Conservation (phyloP, 345 rosid species). For the Citrus glauca region DNA sequence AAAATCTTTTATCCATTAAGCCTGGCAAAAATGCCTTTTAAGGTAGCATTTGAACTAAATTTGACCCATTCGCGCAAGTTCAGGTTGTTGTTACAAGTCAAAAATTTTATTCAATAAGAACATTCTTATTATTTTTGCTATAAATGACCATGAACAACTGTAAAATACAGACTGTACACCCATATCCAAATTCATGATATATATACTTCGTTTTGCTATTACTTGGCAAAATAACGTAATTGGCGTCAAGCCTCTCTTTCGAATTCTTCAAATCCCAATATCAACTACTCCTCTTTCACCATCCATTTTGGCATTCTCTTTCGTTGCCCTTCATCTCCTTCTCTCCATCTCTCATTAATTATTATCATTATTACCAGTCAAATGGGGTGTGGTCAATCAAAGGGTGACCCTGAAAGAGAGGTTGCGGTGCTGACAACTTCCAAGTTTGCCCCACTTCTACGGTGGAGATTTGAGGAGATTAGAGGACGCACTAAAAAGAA, state of each 20-base stretch:
- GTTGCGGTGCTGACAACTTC: background rate
- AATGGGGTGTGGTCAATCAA: slow-evolving; percentile 32
- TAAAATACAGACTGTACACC: background rate
- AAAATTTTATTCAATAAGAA: background rate
- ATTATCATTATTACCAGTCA: background rate
- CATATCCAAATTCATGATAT: too few species aligned
- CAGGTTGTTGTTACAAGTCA: background rate
- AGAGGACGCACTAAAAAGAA: background rate
- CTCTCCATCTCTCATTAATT: background rate
- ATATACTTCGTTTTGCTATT: too few species aligned
- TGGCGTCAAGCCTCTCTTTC: background rate
- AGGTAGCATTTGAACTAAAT: too few species aligned
- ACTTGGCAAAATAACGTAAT: background rate
- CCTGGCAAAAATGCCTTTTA: background rate
- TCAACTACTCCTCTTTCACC: background rate
- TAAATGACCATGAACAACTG: background rate
- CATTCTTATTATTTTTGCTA: background rate
- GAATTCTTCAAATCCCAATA: background rate
- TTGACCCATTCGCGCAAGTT: background rate
- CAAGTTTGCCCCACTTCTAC: slow-evolving; percentile 19
- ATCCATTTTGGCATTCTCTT: background rate
- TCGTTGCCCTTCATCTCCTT: background rate
- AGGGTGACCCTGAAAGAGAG: background rate
- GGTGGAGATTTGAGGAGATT: slow-evolving; percentile 14
- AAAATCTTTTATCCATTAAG: background rate